Percentiles rank a stretch among this genome's conserved stretches.
phyloP scores from a whole-genome alignment of 768 basidiomycete species.

The Russula earlei region DNA sequence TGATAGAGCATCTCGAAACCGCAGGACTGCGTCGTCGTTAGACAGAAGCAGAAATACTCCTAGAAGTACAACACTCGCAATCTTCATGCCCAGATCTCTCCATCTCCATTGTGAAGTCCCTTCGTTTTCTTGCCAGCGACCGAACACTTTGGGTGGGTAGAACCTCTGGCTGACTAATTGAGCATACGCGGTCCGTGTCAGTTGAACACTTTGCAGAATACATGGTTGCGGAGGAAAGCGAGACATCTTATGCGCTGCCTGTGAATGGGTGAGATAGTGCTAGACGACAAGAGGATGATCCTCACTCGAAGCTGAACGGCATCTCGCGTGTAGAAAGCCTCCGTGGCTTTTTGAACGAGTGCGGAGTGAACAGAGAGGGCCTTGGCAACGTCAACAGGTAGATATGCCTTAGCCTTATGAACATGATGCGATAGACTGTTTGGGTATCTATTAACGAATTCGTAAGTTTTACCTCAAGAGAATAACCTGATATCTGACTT shows the following conservation, averaged over 20 bases:
- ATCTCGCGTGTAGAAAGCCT: constrained; percentile 94
- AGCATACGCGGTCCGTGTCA: constrained; percentile 91
- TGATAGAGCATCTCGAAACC: constrained; percentile 97
- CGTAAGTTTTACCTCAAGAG: neutral
- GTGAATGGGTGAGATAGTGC: neutral
- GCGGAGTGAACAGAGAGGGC: constrained; percentile 53
- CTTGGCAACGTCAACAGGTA: constrained; percentile 73
- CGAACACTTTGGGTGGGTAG: constrained; percentile 84
- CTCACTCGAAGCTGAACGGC: constrained; percentile 79
- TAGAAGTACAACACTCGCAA: constrained; percentile 38
- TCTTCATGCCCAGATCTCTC: constrained; percentile 88
- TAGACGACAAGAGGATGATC: neutral
- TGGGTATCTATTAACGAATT: constrained; percentile 51
- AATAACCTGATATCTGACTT: constrained; percentile 33
- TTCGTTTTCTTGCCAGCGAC: constrained; percentile 55
- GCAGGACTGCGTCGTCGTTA: constrained; percentile 49
- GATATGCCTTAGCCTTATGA: constrained; percentile 68
- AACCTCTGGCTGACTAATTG: constrained; percentile 89
- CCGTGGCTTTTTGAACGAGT: constrained; percentile 79
- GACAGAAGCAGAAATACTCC: neutral
- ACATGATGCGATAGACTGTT: constrained; percentile 50
- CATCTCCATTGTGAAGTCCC: constrained; percentile 62
- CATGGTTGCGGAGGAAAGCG: constrained; percentile 73
- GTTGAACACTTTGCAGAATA: constrained; percentile 50
- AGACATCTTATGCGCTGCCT: constrained; percentile 85